Percentiles rank a stretch among this genome's conserved stretches.
These are phyloP conservation scores for Hyphochytrium catenoides DNA, from an alignment of 352 stramenopile genomes.

Conservation along the genomic window DNA sequence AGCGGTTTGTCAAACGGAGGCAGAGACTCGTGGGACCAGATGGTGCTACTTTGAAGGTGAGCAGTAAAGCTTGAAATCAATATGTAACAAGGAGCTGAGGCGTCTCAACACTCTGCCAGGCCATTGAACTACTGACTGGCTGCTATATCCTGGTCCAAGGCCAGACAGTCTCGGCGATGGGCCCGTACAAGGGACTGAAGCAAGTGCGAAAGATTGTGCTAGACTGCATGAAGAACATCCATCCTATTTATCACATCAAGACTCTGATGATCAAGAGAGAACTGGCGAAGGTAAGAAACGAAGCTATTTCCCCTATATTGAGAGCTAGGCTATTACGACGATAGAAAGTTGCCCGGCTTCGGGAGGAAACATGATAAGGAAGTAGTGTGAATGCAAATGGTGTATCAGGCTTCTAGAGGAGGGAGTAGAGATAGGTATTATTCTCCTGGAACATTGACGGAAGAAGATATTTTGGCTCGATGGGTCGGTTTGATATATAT, in stretches of 20 bases:
- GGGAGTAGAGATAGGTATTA: too few species aligned
- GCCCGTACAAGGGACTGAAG: conserved; percentile 67
- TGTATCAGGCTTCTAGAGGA: too few species aligned
- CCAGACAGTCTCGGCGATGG: conserved; percentile 86
- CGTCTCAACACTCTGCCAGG: too few species aligned
- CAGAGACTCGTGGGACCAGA: conserved; percentile 92
- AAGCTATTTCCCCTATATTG: too few species aligned
- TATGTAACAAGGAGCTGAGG: neutral
- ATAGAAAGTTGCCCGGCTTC: too few species aligned
- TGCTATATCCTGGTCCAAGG: conserved; percentile 98
- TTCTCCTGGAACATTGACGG: too few species aligned
- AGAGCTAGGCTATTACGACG: too few species aligned
- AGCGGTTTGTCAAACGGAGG: conserved; percentile 95
- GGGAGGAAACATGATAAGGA: too few species aligned
- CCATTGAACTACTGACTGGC: conserved; percentile 94
- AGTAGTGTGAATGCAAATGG: too few species aligned
- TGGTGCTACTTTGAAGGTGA: conserved; percentile 86
- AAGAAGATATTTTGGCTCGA: too few species aligned
- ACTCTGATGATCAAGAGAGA: conserved; percentile 99
- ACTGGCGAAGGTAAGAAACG: conserved; percentile 70
- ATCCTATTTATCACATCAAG: conserved; percentile 99
- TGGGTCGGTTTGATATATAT: neutral
- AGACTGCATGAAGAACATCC: conserved; percentile 99
- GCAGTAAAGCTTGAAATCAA: neutral
- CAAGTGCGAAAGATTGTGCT: conserved; percentile 89